Evolutionary conservation across 306 rosid species (phyloP).

Genomic region (Dicorynia guianensis): DNA sequence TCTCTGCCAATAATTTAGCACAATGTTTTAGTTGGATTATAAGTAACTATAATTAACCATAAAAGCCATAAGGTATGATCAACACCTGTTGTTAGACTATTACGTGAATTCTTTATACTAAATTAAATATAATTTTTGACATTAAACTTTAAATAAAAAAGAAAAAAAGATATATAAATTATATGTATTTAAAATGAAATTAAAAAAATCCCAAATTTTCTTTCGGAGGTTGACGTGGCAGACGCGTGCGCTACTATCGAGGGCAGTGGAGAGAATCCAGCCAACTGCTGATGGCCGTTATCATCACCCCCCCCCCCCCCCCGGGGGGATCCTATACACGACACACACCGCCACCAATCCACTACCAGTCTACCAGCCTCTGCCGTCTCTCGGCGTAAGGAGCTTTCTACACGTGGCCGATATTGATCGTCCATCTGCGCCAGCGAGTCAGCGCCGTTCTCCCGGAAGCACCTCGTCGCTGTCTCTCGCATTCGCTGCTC

Average conservation of each 20-base stretch:
- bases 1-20: too few species aligned
- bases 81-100: too few species aligned
- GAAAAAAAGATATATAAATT: too few species aligned
- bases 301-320: not conserved
- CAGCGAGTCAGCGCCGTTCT: slow-evolving; percentile 5
- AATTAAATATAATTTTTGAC: too few species aligned
- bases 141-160: too few species aligned
- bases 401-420: slow-evolving; percentile 34
- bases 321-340: not conserved
- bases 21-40: too few species aligned
- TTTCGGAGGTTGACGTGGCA: not conserved
- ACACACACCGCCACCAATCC: not conserved
- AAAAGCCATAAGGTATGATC: too few species aligned
- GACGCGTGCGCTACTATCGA: not conserved
- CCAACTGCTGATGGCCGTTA: not conserved
- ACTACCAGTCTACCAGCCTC: not conserved
- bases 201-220: too few species aligned
- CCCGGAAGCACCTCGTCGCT: not conserved
- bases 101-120: too few species aligned
- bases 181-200: too few species aligned
- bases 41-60: too few species aligned
- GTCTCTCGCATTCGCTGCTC: not conserved
- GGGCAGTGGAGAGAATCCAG: not conserved
- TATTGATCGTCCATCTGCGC: not conserved
- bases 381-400: not conserved